A percentile compares a stretch with the other conserved stretches of the same genome.
Conservation (phyloP, 768 basidiomycete species). For the Jaapia argillacea region DNA sequence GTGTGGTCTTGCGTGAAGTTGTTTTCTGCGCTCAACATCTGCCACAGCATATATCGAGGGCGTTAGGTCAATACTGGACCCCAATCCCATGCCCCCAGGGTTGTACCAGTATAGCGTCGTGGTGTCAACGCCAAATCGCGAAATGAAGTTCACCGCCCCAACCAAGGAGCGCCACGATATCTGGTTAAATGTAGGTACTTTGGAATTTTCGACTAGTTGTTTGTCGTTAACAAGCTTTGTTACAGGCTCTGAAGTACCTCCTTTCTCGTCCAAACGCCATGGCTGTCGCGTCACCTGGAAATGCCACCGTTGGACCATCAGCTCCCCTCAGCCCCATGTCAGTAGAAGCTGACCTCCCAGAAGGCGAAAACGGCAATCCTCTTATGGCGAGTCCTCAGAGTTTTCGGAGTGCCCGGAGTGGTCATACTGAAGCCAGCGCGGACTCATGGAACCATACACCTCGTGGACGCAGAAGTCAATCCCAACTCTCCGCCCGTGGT, state of each 20-base stretch:
- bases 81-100: constrained; percentile 93
- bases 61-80: constrained; percentile 85
- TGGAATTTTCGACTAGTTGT: constrained; percentile 2
- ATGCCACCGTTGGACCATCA: constrained; percentile 4
- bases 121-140: constrained; percentile 85
- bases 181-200: constrained; percentile 72
- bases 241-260: constrained; percentile 84
- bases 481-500: constrained; percentile 63
- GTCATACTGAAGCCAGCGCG: constrained; percentile 31
- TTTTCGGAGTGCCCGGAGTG: constrained; percentile 59
- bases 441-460: constrained; percentile 71
- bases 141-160: constrained; percentile 98
- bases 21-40: not conserved
- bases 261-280: constrained; percentile 55
- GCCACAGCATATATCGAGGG: constrained; percentile 81
- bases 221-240: constrained; percentile 4
- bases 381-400: constrained; percentile 59
- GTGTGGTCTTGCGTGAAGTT: constrained; percentile 22
- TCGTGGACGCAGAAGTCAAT: constrained; percentile 67
- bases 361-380: constrained; percentile 41
- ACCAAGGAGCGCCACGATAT: constrained; percentile 95
- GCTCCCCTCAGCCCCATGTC: constrained; percentile 20
- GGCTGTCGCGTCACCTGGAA: constrained; percentile 14
- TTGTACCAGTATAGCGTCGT: constrained; percentile 89
- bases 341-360: constrained; percentile 21